Evolutionary conservation across 176 grass and related monocot species (phyloP), one percentile per base, ranked within the genome.

Genomic region (Musa acuminata): DNA sequence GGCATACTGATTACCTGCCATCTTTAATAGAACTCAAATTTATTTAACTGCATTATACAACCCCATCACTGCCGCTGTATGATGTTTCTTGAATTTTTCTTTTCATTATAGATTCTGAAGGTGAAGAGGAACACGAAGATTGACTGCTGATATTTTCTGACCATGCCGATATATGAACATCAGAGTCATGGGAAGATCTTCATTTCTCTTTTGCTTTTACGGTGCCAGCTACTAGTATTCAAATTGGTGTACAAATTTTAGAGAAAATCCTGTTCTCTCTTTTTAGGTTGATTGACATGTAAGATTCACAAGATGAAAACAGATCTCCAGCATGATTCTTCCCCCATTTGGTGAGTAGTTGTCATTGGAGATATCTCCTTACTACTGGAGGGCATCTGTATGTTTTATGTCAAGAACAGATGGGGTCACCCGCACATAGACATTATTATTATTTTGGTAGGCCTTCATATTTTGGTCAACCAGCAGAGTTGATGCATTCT

Each of bases 71-170:
- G 35, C 35, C 4, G 4, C 4, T 6, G 35, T 6, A 43, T 55
- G 55, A 82, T 62, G 53, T 43, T 68, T 72, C 73, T 80, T 73
- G 13, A 43, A 6, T 71, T 25, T 84, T 64, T 60, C 72, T 57
- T 64, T 65, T 74, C 2, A 43, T 43, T 84, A 50, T 59, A 86
- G 79, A 90, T 90, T 95, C 78, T 69, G 83, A 90, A 90, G 83
- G 62, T 60, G 80, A 86, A 78, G 83, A 90, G 69, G 83, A 95
- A 62, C 85, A 86, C 71, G 83, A 82, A 72, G 81, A 95, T 86
- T 88, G 66, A 86, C 25, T 27, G 22, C 11, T 9, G 11, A 65
- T 26, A 27, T 65, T 25, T 65, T 13, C 20, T 27, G 9, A 25
- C 62, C 13, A 4, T 13, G 23, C 23, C 13, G 23, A 29, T 13